Evolutionary conservation across 148 eudicot species (phyloP), one percentile per base, ranked within the genome.

Genomic region (Rhododendron mucronatum): DNA sequence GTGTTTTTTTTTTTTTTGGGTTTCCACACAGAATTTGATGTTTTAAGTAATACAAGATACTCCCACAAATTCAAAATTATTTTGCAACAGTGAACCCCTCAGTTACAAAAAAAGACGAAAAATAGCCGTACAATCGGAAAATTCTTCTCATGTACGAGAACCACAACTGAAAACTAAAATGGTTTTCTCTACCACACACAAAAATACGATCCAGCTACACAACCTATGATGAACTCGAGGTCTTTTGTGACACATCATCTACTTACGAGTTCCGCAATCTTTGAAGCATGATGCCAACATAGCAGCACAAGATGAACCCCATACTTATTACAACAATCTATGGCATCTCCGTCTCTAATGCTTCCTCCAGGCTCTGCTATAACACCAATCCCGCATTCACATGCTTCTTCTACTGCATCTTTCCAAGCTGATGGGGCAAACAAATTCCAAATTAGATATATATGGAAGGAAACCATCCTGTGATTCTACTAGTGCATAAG

Each of bases 371-470:
- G 41, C 41, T 39, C 41, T 39, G 41, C 5, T 4, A 39, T 39
- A 39, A 39, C 41, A 39, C 41, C 0, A 39, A 39, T 39, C 41
- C 41, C 41, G 0, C 41, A 4, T 39, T 94, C 73, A 87, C 98
- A 95, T 65, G 99, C 98, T 90, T 95, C 98, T 89, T 96, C 99
- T 20, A 96, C 98, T 13, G 98, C 95, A 88, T 96, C 98, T 12
- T 92, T 92, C 99, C 99, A 96, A 16, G 99, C 99, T 95, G 94
- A n/a, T 37, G 48, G 39, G 20, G 65, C 2, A 69, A 82, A 63
- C 74, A 18, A 63, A 82, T 9, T 50, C 55, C 30, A 28, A 35
- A 57, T 82, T 30, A 82, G 5, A 33, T 33, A n/a, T n/a, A 39
- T 39, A 21, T n/a, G 37, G 47, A n/a, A 85, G 10, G 55, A 23